Percentiles rank a stretch among this genome's conserved stretches.
Conservation (phyloP, 2,329 filamentous ascomycete species). For the Fusarium goolgardi region DNA sequence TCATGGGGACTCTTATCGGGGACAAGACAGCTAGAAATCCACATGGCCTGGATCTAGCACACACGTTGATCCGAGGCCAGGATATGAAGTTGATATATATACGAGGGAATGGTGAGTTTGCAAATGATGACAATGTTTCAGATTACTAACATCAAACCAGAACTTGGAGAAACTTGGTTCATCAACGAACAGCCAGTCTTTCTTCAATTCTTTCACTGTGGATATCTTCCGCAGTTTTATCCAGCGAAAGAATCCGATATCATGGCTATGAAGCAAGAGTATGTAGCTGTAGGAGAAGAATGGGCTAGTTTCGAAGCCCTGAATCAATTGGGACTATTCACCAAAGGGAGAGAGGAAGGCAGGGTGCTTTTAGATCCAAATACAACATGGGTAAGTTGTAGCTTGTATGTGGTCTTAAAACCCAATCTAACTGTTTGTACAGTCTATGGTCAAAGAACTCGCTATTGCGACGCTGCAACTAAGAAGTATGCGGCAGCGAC, state of each 20-base stretch:
- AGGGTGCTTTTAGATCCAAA: conserved; percentile 15
- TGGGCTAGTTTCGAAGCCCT: conserved; percentile 30
- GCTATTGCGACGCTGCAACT: conserved; percentile 22
- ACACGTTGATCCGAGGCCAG: conserved; percentile 15
- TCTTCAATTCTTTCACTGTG: conserved; percentile 29
- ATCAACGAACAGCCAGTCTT: conserved; percentile 28
- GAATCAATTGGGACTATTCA: conserved; percentile 6
- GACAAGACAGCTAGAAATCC: conserved; percentile 25
- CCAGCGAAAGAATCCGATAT: conserved; percentile 3
- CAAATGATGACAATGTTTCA: fast-evolving
- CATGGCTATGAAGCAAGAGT: conserved; percentile 14
- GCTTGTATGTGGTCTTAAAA: fast-evolving
- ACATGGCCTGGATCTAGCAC: conserved; percentile 14
- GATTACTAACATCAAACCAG: not conserved
- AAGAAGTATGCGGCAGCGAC: conserved; percentile 28
- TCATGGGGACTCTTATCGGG: conserved; percentile 24
- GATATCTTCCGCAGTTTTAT: conserved; percentile 25
- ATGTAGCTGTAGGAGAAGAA: conserved; percentile 25
- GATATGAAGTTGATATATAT: conserved; percentile 19
- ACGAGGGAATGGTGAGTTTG: conserved; percentile 20
- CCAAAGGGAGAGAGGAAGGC: conserved; percentile 11
- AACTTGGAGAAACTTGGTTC: conserved; percentile 31
- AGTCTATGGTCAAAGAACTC: conserved; percentile 31
- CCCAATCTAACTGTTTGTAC: fast-evolving
- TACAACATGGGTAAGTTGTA: conserved; percentile 15